Evolutionary conservation across 441 rosid species (phyloP).

Genomic region (Populus hybrid): DNA sequence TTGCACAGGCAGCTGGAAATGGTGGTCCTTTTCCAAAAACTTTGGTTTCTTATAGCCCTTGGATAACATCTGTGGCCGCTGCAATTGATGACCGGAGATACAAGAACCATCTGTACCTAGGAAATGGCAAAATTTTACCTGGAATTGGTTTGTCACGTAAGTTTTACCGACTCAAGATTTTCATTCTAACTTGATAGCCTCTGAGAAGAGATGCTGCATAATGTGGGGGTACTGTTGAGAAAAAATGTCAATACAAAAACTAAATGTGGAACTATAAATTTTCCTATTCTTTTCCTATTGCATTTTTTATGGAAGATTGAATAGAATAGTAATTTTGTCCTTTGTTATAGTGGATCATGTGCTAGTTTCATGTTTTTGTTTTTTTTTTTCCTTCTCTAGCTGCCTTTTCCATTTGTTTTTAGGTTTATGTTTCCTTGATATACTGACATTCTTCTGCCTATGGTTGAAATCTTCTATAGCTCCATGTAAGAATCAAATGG

Average conservation of each 20-base stretch:
- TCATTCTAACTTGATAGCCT: constrained; percentile 3
- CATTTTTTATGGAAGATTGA: neutral
- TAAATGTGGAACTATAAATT: neutral
- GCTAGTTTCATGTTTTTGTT: neutral
- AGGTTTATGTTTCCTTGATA: neutral
- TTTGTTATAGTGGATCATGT: neutral
- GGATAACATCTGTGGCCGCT: constrained; percentile 97
- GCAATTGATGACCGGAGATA: constrained; percentile 97
- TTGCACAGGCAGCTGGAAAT: constrained; percentile 97
- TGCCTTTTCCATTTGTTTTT: neutral
- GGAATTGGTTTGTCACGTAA: constrained; percentile 90
- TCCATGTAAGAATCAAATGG: neutral
- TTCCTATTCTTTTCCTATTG: neutral
- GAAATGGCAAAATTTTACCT: constrained; percentile 80
- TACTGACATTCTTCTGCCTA: neutral
- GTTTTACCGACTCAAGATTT: constrained; percentile 22
- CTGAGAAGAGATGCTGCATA: constrained; percentile 3
- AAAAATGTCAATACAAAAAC: neutral
- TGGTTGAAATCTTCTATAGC: neutral
- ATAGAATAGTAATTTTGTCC: neutral
- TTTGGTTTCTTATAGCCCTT: constrained; percentile 92
- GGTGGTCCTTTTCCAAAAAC: constrained; percentile 99
- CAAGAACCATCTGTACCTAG: constrained; percentile 83
- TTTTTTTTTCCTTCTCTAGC: no score
- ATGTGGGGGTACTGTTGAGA: neutral